phyloP scores from a whole-genome alignment of 768 basidiomycete species.

The Hericium alpestre region DNA sequence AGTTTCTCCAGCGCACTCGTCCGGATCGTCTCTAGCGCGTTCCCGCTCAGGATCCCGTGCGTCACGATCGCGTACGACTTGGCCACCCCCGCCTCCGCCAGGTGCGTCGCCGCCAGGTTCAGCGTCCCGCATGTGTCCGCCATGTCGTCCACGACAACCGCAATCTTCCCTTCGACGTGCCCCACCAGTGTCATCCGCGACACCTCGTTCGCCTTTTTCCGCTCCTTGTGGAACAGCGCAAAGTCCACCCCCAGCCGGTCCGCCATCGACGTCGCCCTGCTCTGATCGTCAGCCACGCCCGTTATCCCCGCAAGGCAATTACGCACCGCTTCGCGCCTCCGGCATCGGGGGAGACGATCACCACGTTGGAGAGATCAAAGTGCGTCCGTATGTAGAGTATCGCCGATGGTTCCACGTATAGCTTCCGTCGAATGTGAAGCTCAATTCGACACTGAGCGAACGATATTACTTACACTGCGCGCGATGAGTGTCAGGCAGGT shows the following conservation, averaged over 20 bases:
- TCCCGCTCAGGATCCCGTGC: slow-evolving; percentile 90
- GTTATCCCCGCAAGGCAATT: neutral
- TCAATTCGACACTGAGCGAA: slow-evolving; percentile 5
- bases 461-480: slow-evolving; percentile 37
- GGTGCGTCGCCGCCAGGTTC: slow-evolving; percentile 79
- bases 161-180: slow-evolving; percentile 82
- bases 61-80: slow-evolving; percentile 90
- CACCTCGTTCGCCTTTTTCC: slow-evolving; percentile 91
- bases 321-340: slow-evolving; percentile 92
- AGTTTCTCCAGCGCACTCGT: slow-evolving; percentile 79
- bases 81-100: slow-evolving; percentile 79
- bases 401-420: slow-evolving; percentile 92
- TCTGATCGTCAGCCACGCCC: neutral
- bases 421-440: slow-evolving; percentile 34
- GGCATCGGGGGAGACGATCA: slow-evolving; percentile 96
- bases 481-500: neutral
- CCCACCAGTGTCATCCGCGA: slow-evolving; percentile 95
- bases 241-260: slow-evolving; percentile 95
- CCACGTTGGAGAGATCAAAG: slow-evolving; percentile 74
- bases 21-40: slow-evolving; percentile 66
- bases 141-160: slow-evolving; percentile 98
- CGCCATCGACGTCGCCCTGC: slow-evolving; percentile 92
- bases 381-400: slow-evolving; percentile 90
- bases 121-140: slow-evolving; percentile 94
- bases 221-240: slow-evolving; percentile 98